Base-by-base conservation (phyloP, 306 rosid species). In the Comarum palustre region DNA sequence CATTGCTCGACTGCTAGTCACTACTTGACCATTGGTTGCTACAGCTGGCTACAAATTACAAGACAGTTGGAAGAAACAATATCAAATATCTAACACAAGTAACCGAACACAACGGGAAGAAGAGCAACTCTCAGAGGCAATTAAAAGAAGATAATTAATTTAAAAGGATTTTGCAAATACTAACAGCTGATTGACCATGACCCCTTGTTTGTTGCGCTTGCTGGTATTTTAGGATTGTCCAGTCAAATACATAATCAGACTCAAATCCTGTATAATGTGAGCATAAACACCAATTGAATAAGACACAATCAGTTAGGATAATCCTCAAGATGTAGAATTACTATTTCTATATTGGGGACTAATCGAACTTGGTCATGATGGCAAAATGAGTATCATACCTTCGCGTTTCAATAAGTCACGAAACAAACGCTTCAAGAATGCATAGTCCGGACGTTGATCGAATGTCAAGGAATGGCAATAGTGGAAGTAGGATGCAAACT, bases 391-490 rank as follows among this genome's bases (percentile, higher is more conserved):
- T 51, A 34, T 20, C 36, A 57, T 78, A 87, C 96, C 92, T 84
- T 90, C 89, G 4, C 84, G 85, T 17, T 47, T 73, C 68, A 84
- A 87, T 73, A 90, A 79, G 73, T 87, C 92, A 68, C 79, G 83
- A 79, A 86, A 87, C 46, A 90, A 74, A 22, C 87, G 87, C 87
- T 79, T 90, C 86, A 90, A 82, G 80, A 79, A 90, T 68, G 79
- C 88, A 70, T 90, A 90, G 81, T 90, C 92, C 22, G 96, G 92
- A 41, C 63, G 84, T 81, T 90, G 92, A 75, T 90, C 96, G 80
- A 90, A 90, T 60, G 82, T 75, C 77, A 90, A 79, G 4, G 96
- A 87, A 77, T 68, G 90, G 81, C 96, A 90, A 76, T 86, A 87
- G 66, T 82, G 88, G 65, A 90, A 86, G 86, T 87, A 90, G 42